Evolutionary conservation across 805 yeast species (phyloP), one percentile per base, ranked within the genome.

Genomic region (Starmerella tilneyi): DNA sequence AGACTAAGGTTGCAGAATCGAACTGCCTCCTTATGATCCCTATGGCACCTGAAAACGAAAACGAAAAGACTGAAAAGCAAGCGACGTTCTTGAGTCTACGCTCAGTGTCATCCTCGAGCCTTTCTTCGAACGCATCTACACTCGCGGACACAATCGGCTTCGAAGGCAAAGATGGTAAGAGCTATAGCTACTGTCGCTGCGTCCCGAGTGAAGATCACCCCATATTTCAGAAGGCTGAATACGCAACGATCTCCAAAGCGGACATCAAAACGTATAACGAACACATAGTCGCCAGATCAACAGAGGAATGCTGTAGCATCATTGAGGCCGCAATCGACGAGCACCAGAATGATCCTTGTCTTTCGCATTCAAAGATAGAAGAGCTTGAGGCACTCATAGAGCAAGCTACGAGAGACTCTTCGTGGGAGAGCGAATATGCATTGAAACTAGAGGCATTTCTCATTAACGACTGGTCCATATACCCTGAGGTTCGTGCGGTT

Each of bases 401-500:
- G 68, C 51, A 52, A 55, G 36, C 20, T n/a, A 9, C 13, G n/a
- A 13, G 23, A 11, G 21, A 17, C n/a, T 9, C 12, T 16, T 23
- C 28, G 22, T 37, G 44, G 15, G 51, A 61, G 44, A 63, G 9
- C 13, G 39, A 32, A 5, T 44, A 38, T 32, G 29, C 34, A 1
- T n/a, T 52, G 29, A 63, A 61, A 44, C 56, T 68, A 20, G 70
- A 71, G 47, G 76, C 77, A 5, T 69, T 66, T 21, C 58, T 73
- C 33, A 64, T 63, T 35, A 30, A 50, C 27, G 63, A 57, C 51
- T 71, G 70, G 59, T 74, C 80, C 0, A 78, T 79, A 2, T 76
- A 76, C 48, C 77, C 81, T 2, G 81, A 77, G 54, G 77, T 77
- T 11, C 60, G 82, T 22, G 71, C 80, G 5, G 73, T 75, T 23